Base-by-base conservation (phyloP, 1,284 basidiomycete species). In the Microstroma glucosiphilum region DNA sequence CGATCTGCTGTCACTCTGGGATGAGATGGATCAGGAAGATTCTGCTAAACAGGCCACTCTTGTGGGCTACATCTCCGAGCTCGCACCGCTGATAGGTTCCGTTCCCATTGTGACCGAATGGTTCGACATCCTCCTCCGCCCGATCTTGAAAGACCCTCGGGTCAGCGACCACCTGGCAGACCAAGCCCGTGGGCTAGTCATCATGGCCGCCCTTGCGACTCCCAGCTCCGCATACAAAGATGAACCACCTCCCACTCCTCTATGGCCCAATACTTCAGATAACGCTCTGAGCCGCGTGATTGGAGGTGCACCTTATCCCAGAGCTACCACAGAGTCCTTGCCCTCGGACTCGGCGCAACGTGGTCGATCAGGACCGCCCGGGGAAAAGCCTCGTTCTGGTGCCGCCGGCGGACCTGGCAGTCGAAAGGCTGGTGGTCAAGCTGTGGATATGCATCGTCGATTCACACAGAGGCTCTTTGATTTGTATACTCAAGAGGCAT, bases 121-220 rank as follows among this genome's bases (percentile, higher is more conserved):
- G 77, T 77, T 72, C 70, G 74, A 75, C 40, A 65, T 69, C 30
- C 60, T 76, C 11, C 60, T 79, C 11, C 64, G 69, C 11, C 77
- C 76, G 25, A 56, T 75, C 12, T 67, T 79, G 49, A 68, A 73
- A 54, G 66, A 66, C 26, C 58, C 65, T 0, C 58, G 62, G n/a
- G 61, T 70, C 6, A 57, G 66, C 37, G 64, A 63, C 56, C 64
- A 61, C 25, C 65, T 69, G 11, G 68, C 66, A 26, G 65, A 64
- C 19, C 65, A 69, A 17, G 74, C 73, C 0, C 62, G 69, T 6
- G 60, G 68, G 26, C 72, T 79, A 51, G 68, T 69, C 26, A 68
- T 74, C 9, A 59, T 58, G 19, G 65, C 70, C 58, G 72, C 77
- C 71, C 56, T 64, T 12, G 60, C 63, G 25, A 67, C 70, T 17